phyloP scores from a whole-genome alignment of 768 basidiomycete genomes.

The Clitopilus hobsonii region DNA sequence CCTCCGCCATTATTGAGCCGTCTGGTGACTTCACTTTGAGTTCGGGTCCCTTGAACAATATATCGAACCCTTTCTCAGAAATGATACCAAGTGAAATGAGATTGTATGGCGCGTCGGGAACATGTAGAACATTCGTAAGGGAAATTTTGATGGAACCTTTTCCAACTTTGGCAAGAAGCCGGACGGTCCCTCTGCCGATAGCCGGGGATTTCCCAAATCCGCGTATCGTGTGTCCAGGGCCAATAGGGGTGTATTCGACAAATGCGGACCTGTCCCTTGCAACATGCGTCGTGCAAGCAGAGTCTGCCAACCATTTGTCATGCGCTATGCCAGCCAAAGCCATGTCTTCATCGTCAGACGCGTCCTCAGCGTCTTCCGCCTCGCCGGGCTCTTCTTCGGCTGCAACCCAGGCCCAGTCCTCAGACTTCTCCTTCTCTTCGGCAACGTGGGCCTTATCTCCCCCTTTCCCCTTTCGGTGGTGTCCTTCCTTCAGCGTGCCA shows the following conservation, averaged over 20 bases:
- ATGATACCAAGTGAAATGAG: slow-evolving; percentile 14
- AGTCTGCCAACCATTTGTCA: background rate
- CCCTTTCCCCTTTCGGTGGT: slow-evolving; percentile 4
- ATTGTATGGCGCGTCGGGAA: slow-evolving; percentile 6
- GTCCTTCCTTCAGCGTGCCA: background rate
- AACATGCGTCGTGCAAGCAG: background rate
- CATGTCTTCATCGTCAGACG: background rate
- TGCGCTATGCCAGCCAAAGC: background rate
- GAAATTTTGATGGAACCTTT: background rate
- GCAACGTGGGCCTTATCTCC: background rate
- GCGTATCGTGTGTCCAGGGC: background rate
- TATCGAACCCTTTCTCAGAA: slow-evolving; percentile 6
- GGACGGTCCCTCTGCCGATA: background rate
- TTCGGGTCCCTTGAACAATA: background rate
- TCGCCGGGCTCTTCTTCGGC: background rate
- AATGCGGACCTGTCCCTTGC: background rate
- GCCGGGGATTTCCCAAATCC: background rate
- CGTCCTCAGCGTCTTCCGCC: background rate
- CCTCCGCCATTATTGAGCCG: background rate
- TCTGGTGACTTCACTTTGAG: slow-evolving; percentile 1
- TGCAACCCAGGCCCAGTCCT: background rate
- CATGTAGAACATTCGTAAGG: background rate
- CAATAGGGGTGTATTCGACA: background rate
- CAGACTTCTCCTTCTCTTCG: background rate
- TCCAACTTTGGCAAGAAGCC: background rate